phyloP scores from a whole-genome alignment of 371 early-diverging fungal genomes.

The Apophysomyces trapeziformis region DNA sequence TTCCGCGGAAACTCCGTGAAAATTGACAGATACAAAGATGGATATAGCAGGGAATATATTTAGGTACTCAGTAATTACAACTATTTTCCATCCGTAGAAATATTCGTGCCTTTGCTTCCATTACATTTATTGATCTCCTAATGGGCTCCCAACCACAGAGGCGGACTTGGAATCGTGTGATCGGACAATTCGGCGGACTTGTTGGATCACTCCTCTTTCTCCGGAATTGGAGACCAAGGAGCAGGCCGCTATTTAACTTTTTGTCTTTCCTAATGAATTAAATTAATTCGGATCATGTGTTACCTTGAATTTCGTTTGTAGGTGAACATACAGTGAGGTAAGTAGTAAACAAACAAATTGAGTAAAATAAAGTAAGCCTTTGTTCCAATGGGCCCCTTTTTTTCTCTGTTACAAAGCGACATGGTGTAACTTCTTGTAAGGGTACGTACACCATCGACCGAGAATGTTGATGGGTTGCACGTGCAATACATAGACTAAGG shows the following conservation, averaged over 20 bases:
- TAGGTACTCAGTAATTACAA: too few relatives aligned
- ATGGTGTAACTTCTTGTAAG: constrained; percentile 3
- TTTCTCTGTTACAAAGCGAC: background rate
- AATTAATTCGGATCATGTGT: constrained; percentile 10
- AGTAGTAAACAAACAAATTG: background rate
- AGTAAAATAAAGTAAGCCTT: background rate
- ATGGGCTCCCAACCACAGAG: background rate
- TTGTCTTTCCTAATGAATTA: constrained; percentile 1
- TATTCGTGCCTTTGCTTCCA: too few relatives aligned
- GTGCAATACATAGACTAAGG: constrained; percentile 1
- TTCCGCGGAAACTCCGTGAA: constrained; percentile 5
- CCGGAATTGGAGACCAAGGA: constrained; percentile 2
- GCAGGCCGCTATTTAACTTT: background rate
- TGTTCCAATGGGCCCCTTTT: background rate
- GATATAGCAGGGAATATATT: too few relatives aligned
- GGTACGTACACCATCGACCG: background rate
- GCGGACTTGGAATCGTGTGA: background rate
- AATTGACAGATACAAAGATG: background rate
- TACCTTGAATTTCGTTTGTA: background rate
- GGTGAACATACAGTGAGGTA: too few relatives aligned
- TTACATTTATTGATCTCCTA: too few relatives aligned
- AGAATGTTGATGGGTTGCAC: constrained; percentile 2
- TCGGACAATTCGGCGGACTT: constrained; percentile 9
- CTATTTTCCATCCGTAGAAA: too few relatives aligned
- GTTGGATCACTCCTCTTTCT: background rate